Evolutionary conservation across 2,329 filamentous ascomycete species (phyloP).

Genomic region (Calonectria henricotiae): DNA sequence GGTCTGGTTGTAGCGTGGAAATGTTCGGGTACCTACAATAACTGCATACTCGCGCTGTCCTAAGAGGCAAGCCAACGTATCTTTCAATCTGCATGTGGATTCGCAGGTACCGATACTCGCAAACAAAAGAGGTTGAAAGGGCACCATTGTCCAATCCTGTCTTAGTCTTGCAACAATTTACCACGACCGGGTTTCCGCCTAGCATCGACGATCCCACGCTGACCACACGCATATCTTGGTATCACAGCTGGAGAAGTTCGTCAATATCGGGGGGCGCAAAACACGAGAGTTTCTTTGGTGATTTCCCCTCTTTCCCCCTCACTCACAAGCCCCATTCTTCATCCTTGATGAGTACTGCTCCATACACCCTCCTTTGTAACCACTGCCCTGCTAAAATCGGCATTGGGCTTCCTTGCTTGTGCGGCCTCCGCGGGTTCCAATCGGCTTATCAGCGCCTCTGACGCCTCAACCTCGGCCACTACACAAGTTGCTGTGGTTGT

Average conservation of each 20-base stretch:
- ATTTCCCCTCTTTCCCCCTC: slow-evolving; percentile 16
- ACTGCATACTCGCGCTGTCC: background rate
- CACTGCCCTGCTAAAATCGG: background rate
- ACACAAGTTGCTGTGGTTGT: slow-evolving; percentile 21
- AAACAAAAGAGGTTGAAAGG: slow-evolving; percentile 7
- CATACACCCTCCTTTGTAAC: background rate
- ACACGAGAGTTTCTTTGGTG: slow-evolving; percentile 2
- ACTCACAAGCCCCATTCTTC: slow-evolving; percentile 7
- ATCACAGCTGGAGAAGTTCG: background rate
- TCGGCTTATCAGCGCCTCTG: slow-evolving; percentile 39
- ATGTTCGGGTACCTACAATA: slow-evolving; percentile 11
- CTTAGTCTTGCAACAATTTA: slow-evolving; percentile 12
- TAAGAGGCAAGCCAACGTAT: background rate
- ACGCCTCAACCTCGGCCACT: slow-evolving; percentile 27
- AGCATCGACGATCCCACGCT: slow-evolving; percentile 29
- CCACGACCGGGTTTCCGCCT: slow-evolving; percentile 1
- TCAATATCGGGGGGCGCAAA: background rate
- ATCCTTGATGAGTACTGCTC: background rate
- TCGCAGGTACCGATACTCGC: background rate
- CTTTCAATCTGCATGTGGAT: slow-evolving; percentile 2
- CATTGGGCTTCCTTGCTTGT: slow-evolving; percentile 10
- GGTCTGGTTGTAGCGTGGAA: background rate
- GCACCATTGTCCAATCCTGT: background rate
- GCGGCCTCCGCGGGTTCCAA: slow-evolving; percentile 38
- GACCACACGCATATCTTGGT: slow-evolving; percentile 24